Evolutionary conservation across 768 basidiomycete species (phyloP).

Genomic region (Auricularia heimuer): DNA sequence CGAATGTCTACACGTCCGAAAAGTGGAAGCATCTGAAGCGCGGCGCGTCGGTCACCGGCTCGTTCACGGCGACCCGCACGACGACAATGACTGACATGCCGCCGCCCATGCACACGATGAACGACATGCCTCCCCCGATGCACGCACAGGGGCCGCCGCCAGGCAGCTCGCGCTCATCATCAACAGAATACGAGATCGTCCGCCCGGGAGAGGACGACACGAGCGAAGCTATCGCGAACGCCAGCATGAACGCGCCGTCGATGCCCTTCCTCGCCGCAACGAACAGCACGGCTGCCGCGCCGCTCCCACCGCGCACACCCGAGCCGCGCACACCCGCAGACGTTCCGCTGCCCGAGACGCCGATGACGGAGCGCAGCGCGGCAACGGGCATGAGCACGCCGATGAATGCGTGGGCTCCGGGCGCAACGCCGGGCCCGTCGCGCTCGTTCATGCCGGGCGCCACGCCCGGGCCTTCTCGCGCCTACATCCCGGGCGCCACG

Average conservation of each 20-base stretch:
- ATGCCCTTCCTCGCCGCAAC: not conserved
- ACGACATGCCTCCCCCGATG: not conserved
- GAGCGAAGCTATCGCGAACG: not conserved
- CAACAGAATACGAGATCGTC: no score
- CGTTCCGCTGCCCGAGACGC: not conserved
- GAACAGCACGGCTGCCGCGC: not conserved
- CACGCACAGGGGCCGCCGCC: not conserved
- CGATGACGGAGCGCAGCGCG: not conserved
- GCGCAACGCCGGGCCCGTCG: no score
- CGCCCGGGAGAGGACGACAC: no score
- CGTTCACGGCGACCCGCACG: not conserved
- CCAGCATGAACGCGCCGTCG: not conserved
- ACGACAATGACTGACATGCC: not conserved
- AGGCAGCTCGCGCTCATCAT: no score
- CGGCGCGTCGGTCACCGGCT: not conserved
- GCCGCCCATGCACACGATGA: not conserved
- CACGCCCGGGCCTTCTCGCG: no score
- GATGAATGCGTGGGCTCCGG: no score
- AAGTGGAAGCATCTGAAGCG: not conserved
- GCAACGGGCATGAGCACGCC: not conserved
- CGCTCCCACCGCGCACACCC: not conserved
- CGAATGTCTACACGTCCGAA: not conserved
- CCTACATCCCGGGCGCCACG: no score
- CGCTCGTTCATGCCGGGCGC: no score
- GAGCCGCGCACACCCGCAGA: not conserved